phyloP scores from a whole-genome alignment of 306 rosid species.

The Fragaria ananassa region DNA sequence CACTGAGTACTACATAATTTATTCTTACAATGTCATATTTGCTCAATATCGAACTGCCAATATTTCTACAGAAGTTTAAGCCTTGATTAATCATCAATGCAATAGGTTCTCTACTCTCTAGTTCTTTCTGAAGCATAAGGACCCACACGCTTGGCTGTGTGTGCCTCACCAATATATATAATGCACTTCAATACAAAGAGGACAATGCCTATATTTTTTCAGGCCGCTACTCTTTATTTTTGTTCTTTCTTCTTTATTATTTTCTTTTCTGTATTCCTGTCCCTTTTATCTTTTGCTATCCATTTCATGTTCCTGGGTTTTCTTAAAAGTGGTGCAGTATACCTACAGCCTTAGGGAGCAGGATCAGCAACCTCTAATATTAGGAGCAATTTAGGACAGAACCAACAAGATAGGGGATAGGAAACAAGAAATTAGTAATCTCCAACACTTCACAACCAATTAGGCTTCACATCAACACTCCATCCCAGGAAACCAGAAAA shows the following conservation, averaged over 20 bases:
- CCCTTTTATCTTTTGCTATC: background rate
- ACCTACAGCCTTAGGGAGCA: background rate
- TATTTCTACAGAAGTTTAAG: background rate
- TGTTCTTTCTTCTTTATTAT: background rate
- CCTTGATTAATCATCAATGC: background rate
- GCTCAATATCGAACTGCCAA: background rate
- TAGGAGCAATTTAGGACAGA: background rate
- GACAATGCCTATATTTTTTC: background rate
- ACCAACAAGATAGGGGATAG: background rate
- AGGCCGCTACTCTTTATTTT: background rate
- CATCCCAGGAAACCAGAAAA: background rate
- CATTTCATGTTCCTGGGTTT: background rate
- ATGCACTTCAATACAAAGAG: background rate
- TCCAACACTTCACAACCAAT: too few relatives aligned
- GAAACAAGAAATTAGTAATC: background rate
- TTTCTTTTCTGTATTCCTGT: background rate
- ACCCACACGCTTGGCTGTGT: background rate
- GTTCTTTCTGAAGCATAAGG: background rate
- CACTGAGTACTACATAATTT: background rate
- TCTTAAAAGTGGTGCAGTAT: background rate
- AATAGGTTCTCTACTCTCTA: background rate
- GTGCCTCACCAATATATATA: background rate
- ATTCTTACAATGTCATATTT: background rate
- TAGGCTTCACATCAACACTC: background rate
- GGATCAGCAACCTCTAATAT: background rate